Evolutionary conservation across 306 rosid species (phyloP).

Genomic region (Neltuma alba): DNA sequence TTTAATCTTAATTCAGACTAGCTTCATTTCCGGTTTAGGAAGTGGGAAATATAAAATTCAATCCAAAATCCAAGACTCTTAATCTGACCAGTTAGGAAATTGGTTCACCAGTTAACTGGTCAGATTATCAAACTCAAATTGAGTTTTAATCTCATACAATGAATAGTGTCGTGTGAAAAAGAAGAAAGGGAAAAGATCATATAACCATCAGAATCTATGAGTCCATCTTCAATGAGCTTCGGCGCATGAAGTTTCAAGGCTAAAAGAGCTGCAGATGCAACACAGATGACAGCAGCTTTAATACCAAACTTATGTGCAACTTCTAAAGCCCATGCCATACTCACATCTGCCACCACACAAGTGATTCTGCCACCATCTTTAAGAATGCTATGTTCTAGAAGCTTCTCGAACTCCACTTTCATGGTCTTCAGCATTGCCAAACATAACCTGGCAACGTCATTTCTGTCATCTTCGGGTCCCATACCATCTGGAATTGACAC

Average conservation of each 20-base stretch:
- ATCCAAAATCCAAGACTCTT: too few relatives aligned
- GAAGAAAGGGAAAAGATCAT: not conserved
- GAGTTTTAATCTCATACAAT: too few relatives aligned
- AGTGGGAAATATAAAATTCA: too few relatives aligned
- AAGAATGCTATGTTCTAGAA: not conserved
- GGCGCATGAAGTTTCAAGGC: not conserved
- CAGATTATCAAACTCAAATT: too few relatives aligned
- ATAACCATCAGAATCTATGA: not conserved
- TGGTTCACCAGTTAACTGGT: too few relatives aligned
- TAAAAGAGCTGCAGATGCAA: not conserved
- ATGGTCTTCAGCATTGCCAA: not conserved
- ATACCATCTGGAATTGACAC: conserved; percentile 23
- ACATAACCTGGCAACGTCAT: not conserved
- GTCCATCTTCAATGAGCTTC: not conserved
- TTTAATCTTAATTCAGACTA: too few relatives aligned
- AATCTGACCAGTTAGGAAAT: too few relatives aligned
- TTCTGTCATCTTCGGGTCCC: not conserved
- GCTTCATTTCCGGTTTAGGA: too few relatives aligned
- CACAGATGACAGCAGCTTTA: not conserved
- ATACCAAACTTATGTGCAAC: not conserved
- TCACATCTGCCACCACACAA: not conserved
- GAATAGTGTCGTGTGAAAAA: too few relatives aligned
- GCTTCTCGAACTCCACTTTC: not conserved
- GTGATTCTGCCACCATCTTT: not conserved
- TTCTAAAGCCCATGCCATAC: not conserved